These are phyloP conservation scores for Wickerhamomyces xylosicus DNA, from an alignment of 805 yeast genomes.

Conservation along the genomic window DNA sequence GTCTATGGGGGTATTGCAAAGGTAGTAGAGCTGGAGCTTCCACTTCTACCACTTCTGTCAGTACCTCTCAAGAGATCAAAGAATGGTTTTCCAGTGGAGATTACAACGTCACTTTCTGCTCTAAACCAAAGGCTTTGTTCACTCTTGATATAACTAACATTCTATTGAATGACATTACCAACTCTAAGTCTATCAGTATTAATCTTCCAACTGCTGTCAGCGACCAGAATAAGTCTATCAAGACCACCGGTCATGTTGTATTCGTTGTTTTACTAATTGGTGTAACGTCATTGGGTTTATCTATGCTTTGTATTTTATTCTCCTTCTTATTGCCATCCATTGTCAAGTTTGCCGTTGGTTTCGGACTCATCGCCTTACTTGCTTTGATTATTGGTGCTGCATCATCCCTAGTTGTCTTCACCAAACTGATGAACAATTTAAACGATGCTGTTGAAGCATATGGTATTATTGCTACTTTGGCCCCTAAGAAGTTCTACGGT, in stretches of 20 bases:
- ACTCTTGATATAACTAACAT: slow-evolving; percentile 40
- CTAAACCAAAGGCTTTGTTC: slow-evolving; percentile 43
- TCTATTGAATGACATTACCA: slow-evolving; percentile 16
- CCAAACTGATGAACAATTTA: slow-evolving; percentile 37
- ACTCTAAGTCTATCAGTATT: slow-evolving; percentile 5
- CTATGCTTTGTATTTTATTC: slow-evolving; percentile 33
- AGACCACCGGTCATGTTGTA: slow-evolving; percentile 43
- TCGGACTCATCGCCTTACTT: slow-evolving; percentile 23
- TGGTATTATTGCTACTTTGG: slow-evolving; percentile 47
- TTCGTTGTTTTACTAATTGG: slow-evolving; percentile 44
- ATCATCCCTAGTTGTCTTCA: slow-evolving; percentile 53
- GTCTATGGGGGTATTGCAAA: slow-evolving; percentile 57
- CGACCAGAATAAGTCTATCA: slow-evolving; percentile 32
- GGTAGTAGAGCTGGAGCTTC: slow-evolving; percentile 19
- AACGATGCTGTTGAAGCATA: slow-evolving; percentile 33
- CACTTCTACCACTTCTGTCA: neutral
- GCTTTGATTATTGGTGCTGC: slow-evolving; percentile 36
- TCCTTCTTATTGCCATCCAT: slow-evolving; percentile 32
- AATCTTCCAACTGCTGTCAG: slow-evolving; percentile 45
- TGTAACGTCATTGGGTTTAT: slow-evolving; percentile 32
- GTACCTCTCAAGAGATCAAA: neutral
- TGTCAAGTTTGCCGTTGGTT: neutral
- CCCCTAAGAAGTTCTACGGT: slow-evolving; percentile 38
- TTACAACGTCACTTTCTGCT: slow-evolving; percentile 36
- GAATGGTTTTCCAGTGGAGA: slow-evolving; percentile 4